These are phyloP conservation scores for Pestalotiopsis sp. DNA, from an alignment of 2,329 filamentous ascomycete genomes.

Conservation along the genomic window DNA sequence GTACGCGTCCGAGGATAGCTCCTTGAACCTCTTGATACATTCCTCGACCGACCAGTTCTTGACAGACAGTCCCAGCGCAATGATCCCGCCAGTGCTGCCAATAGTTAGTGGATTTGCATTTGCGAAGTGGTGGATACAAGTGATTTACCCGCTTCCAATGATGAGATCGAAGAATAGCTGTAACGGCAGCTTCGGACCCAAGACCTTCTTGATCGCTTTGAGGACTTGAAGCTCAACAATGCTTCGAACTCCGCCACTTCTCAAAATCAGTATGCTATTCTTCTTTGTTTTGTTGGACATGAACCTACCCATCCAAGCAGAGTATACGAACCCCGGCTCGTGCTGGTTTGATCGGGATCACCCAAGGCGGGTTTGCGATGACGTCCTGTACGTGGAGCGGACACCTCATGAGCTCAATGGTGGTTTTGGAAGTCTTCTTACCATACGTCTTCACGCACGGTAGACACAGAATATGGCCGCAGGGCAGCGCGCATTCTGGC, in stretches of 20 bases:
- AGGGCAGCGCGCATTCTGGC: slow-evolving; percentile 31
- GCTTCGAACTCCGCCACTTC: slow-evolving; percentile 30
- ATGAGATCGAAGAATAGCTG: slow-evolving; percentile 35
- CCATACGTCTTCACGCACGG: slow-evolving; percentile 31
- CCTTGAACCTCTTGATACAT: slow-evolving; percentile 31
- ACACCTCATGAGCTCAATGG: slow-evolving; percentile 30
- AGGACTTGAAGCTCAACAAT: slow-evolving; percentile 31
- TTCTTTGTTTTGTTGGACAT: neutral
- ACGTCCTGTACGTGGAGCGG: slow-evolving; percentile 31
- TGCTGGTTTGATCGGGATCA: slow-evolving; percentile 29
- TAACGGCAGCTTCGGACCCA: slow-evolving; percentile 29
- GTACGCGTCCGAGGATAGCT: slow-evolving; percentile 29
- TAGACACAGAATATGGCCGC: slow-evolving; percentile 31
- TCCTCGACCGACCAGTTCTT: slow-evolving; percentile 32
- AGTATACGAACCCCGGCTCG: slow-evolving; percentile 29
- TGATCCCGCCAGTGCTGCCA: slow-evolving; percentile 29
- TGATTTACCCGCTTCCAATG: slow-evolving; percentile 29
- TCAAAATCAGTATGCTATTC: neutral
- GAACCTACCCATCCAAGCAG: slow-evolving; percentile 31
- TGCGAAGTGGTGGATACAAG: slow-evolving; percentile 6
- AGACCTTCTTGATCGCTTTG: slow-evolving; percentile 28
- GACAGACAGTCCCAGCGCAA: slow-evolving; percentile 30
- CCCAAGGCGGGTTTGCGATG: slow-evolving; percentile 29
- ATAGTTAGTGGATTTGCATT: neutral
- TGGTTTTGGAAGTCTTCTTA: slow-evolving; percentile 28